Evolutionary conservation across 768 basidiomycete species (phyloP).

Genomic region (Collybia nuda): DNA sequence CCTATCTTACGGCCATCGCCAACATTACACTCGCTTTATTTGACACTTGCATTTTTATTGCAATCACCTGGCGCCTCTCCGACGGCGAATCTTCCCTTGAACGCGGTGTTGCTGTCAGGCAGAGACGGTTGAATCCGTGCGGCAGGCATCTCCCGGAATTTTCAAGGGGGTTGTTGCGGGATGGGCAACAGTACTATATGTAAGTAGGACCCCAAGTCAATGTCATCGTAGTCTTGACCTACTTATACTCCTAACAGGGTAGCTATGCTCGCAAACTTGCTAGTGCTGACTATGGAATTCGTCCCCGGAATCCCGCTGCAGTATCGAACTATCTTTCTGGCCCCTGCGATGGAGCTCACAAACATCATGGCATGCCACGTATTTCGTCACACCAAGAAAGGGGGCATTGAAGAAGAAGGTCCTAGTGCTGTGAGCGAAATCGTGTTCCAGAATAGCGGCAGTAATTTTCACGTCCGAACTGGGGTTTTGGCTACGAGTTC

Average conservation of each 20-base stretch:
- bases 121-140: not conserved
- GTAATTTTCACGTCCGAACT: too few species aligned
- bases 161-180: not conserved
- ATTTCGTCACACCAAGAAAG: too few species aligned
- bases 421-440: too few species aligned
- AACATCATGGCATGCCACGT: too few species aligned
- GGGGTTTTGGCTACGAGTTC: too few species aligned
- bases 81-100: not conserved
- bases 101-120: not conserved
- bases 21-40: not conserved
- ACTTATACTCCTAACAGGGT: not conserved
- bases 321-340: too few species aligned
- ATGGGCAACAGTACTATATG: not conserved
- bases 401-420: too few species aligned
- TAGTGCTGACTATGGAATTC: too few species aligned
- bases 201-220: slow-evolving; percentile 5
- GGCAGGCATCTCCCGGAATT: not conserved
- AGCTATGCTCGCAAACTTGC: not conserved
- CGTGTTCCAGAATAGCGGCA: too few species aligned
- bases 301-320: too few species aligned
- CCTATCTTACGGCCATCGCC: not conserved
- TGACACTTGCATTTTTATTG: not conserved
- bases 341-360: too few species aligned
- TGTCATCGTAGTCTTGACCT: not conserved
- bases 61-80: not conserved